Percentiles rank a stretch among this genome's conserved stretches.
Conservation (phyloP, 257 asterid genomes). For the Plantago major region DNA sequence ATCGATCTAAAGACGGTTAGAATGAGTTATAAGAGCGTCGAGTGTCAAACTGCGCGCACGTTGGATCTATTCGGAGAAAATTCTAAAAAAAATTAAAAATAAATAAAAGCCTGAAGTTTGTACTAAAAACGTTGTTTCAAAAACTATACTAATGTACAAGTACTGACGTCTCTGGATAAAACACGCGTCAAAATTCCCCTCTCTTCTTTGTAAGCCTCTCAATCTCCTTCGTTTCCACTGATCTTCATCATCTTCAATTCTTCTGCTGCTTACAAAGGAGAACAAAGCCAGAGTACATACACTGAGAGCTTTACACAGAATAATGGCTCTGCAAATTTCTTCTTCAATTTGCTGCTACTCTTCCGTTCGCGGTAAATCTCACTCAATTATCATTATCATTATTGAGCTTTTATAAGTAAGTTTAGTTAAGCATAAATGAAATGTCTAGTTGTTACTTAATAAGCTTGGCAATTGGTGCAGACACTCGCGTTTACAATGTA, state of each 20-base stretch:
- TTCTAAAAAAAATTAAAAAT: too few species aligned
- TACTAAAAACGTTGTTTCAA: too few species aligned
- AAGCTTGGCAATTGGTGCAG: constrained; percentile 19
- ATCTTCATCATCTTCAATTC: too few species aligned
- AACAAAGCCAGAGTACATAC: constrained; percentile 5
- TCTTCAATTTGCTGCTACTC: constrained; percentile 36
- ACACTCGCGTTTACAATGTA: constrained; percentile 22
- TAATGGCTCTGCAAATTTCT: constrained; percentile 28
- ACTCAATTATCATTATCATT: not conserved
- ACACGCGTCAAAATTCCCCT: constrained; percentile 20
- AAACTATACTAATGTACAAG: too few species aligned
- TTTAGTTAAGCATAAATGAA: not conserved
- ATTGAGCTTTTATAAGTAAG: not conserved
- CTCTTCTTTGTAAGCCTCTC: constrained; percentile 26
- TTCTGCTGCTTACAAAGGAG: not conserved
- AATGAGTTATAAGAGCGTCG: too few species aligned
- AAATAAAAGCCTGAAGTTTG: too few species aligned
- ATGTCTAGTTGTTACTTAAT: not conserved
- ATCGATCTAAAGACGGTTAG: too few species aligned
- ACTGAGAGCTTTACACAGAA: constrained; percentile 13
- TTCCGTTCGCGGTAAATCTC: constrained; percentile 28
- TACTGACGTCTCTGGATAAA: constrained; percentile 6
- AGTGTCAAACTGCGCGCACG: too few species aligned
- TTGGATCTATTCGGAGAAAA: too few species aligned
- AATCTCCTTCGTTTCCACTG: constrained; percentile 9